Conservation (phyloP, 768 basidiomycete species). For the Macrolepiota dolichaula region DNA sequence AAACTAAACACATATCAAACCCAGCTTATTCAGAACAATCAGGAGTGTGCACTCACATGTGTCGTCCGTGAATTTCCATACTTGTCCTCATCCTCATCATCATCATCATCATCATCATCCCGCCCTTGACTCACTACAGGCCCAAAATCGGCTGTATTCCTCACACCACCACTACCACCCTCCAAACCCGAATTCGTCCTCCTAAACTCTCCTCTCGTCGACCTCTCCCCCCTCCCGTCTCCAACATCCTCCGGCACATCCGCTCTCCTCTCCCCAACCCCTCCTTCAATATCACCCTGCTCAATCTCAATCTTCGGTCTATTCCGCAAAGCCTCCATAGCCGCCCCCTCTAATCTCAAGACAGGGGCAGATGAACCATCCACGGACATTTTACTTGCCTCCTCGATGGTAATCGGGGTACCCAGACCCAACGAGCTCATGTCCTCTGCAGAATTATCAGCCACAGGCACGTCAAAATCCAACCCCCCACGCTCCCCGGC, state of each 20-base stretch:
- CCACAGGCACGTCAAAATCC: neutral
- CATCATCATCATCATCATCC: conserved; percentile 31
- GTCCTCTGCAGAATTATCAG: neutral
- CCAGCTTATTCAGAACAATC: conserved; percentile 2
- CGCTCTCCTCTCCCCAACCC: neutral
- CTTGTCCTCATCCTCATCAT: conserved; percentile 45
- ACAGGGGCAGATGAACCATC: neutral
- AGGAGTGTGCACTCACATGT: conserved; percentile 32
- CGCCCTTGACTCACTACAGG: conserved; percentile 32
- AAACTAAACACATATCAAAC: conserved; percentile 46
- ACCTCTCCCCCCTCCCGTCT: conserved; percentile 1
- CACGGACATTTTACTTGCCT: conserved; percentile 14
- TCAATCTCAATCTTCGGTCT: conserved; percentile 4
- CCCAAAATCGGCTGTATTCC: conserved; percentile 18
- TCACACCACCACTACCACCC: conserved; percentile 31
- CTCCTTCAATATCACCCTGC: conserved; percentile 7
- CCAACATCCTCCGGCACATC: conserved; percentile 11
- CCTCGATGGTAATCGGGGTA: no score
- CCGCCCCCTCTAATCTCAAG: conserved; percentile 7
- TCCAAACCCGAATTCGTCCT: conserved; percentile 1
- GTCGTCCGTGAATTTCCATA: conserved; percentile 28
- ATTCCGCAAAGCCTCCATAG: neutral
- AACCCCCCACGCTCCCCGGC: neutral
- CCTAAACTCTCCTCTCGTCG: conserved; percentile 13
- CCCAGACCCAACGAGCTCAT: no score